Evolutionary conservation across 2,329 filamentous ascomycete species (phyloP).

Genomic region (Verticillium dahliae): DNA sequence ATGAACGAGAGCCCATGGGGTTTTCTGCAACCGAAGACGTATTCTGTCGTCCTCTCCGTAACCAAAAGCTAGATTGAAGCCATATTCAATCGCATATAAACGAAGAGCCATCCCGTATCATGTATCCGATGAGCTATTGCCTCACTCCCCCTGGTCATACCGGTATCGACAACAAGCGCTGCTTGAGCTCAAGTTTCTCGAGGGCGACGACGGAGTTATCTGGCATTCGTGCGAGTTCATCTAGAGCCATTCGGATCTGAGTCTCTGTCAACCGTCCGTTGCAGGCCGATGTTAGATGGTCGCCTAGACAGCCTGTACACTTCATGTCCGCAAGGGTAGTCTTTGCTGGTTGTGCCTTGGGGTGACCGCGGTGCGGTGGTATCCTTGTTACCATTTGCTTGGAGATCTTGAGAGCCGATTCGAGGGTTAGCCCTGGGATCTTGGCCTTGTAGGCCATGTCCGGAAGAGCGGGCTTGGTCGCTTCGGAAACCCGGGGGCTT

Average conservation of each 20-base stretch:
- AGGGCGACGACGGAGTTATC: not conserved
- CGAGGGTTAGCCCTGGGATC: not conserved
- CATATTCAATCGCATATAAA: not conserved
- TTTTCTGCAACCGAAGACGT: not conserved
- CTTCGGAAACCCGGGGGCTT: not conserved
- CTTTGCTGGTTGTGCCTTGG: not conserved
- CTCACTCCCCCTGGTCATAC: not conserved
- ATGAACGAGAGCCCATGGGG: not conserved
- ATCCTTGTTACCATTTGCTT: not conserved
- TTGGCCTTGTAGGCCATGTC: not conserved
- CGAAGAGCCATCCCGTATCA: not conserved
- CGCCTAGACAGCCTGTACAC: not conserved
- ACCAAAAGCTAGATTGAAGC: not conserved
- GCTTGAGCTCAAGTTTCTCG: not conserved
- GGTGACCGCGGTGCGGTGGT: not conserved
- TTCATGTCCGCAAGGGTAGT: not conserved
- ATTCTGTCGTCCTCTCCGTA: not conserved
- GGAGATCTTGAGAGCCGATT: not conserved
- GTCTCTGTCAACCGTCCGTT: not conserved
- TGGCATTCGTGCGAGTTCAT: constrained; percentile 1
- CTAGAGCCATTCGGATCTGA: constrained; percentile 10
- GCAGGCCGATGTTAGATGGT: not conserved
- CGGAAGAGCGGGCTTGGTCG: not conserved
- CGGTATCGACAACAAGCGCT: not conserved
- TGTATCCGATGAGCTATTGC: not conserved